phyloP scores from a whole-genome alignment of 257 asterid genomes.

The Cynanchum wilfordii region DNA sequence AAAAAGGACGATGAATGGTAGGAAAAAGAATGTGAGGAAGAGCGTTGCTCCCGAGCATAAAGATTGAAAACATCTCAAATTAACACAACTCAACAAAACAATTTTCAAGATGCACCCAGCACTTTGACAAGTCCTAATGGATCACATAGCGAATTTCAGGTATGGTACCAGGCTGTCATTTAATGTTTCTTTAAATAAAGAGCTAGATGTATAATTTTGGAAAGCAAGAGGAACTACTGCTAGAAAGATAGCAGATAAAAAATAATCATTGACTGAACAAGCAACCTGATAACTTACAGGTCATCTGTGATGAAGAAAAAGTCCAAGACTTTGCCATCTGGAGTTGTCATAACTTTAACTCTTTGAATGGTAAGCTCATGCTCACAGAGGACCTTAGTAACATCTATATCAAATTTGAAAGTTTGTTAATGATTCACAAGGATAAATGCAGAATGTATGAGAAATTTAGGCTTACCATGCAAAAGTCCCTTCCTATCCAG shows the following conservation, averaged over 20 bases:
- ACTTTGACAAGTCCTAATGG: background rate
- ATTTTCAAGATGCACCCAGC: conserved; percentile 1
- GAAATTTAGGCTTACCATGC: conserved; percentile 31
- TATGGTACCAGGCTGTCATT: background rate
- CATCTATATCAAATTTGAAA: conserved; percentile 27
- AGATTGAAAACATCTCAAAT: background rate
- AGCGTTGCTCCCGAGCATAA: background rate
- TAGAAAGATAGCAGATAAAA: background rate
- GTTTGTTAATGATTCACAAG: background rate
- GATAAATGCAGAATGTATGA: background rate
- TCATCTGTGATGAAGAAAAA: conserved; percentile 48
- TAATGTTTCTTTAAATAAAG: background rate
- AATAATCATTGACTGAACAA: background rate
- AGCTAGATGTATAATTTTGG: background rate
- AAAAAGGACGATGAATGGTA: background rate
- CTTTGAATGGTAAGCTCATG: conserved; percentile 43
- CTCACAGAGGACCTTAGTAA: conserved; percentile 44
- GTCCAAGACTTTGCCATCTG: conserved; percentile 50
- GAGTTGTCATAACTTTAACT: conserved; percentile 52
- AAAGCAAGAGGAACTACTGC: background rate
- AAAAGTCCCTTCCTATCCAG: conserved; percentile 44
- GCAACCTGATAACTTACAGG: conserved; percentile 28
- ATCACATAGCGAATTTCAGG: conserved; percentile 1
- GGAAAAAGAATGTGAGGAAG: background rate
- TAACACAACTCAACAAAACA: background rate